Evolutionary conservation across 2,329 filamentous ascomycete genomes (phyloP), one percentile per base, ranked within the genome.

Genomic region (Pezicula neosporulosa): DNA sequence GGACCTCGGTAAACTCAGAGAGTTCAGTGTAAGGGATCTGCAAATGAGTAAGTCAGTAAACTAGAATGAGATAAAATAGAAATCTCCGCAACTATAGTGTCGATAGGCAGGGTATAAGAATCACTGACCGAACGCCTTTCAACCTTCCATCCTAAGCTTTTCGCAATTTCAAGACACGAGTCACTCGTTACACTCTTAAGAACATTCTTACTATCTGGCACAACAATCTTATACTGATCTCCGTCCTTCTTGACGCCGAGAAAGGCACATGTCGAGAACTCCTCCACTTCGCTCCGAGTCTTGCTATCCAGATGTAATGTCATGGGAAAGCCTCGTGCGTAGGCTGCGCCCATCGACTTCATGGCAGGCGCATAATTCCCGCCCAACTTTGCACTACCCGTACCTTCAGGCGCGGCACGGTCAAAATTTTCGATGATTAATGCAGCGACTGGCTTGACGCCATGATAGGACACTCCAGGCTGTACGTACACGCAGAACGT

Each of bases 331-430:
- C 91, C 91, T 51, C 89, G 80, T 19, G 75, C 72, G 52, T 85
- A 77, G 1, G 92, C 92, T 63, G 79, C 84, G 63, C 94, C 90
- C 63, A 88, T 94, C 78, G 89, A 90, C 48, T 87, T 78, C 62
- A 96, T 72, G 13, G 96, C 91, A 4, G 92, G 92, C n/a, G 91
- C 92, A 67, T 97, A 97, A 73, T 97, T 97, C 9, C 92, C 92
- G 13, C 92, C 92, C 3, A 96, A 79, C 74, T 97, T 97, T n/a
- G 90, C 92, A 53, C 83, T 85, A 0, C 92, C 92, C 0, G 89
- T 93, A 0, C 92, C 92, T 61, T 89, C 83, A 1, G 92, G 92
- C n/a, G 92, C 92, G 0, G 90, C 83, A 36, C 92, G 87, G 69
- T 96, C 92, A 67, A 96, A 96, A 35, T 92, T 86, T 63, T 96